Conservation (phyloP, 768 basidiomycete genomes). For the Russula emetica region DNA sequence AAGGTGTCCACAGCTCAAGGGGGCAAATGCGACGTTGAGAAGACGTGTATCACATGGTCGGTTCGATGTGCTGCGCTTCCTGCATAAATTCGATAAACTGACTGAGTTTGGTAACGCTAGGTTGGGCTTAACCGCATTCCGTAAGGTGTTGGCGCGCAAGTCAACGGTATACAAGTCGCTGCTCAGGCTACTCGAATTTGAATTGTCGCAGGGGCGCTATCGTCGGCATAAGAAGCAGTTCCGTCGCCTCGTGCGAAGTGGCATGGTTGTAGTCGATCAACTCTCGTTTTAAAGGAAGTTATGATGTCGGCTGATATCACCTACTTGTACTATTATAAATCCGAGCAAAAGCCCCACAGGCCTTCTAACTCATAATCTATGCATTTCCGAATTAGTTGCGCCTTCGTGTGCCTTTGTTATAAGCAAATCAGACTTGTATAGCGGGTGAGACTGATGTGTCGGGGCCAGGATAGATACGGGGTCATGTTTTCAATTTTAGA, state of each 20-base stretch:
- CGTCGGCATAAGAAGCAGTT: constrained; percentile 46
- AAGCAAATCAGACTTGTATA: too few relatives aligned
- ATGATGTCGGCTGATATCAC: background rate
- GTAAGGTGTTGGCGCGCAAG: constrained; percentile 54
- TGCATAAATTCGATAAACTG: background rate
- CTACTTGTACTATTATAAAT: background rate
- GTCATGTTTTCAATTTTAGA: too few relatives aligned
- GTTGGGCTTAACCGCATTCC: constrained; percentile 80
- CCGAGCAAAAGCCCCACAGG: background rate
- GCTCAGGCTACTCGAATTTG: constrained; percentile 46
- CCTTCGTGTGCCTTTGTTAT: too few relatives aligned
- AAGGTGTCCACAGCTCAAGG: constrained; percentile 39
- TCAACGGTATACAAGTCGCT: constrained; percentile 46
- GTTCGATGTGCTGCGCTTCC: constrained; percentile 23
- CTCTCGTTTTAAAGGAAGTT: constrained; percentile 28
- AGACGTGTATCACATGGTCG: constrained; percentile 58
- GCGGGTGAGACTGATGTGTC: too few relatives aligned
- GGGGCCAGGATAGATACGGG: too few relatives aligned
- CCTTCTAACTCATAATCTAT: background rate
- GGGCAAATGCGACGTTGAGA: constrained; percentile 45
- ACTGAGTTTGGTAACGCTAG: constrained; percentile 39
- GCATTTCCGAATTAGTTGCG: background rate
- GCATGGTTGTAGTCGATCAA: constrained; percentile 33
- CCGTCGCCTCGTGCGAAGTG: constrained; percentile 45
- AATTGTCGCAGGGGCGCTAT: constrained; percentile 47